phyloP scores from a whole-genome alignment of 345 rosid genomes.

The Brassica nigra region DNA sequence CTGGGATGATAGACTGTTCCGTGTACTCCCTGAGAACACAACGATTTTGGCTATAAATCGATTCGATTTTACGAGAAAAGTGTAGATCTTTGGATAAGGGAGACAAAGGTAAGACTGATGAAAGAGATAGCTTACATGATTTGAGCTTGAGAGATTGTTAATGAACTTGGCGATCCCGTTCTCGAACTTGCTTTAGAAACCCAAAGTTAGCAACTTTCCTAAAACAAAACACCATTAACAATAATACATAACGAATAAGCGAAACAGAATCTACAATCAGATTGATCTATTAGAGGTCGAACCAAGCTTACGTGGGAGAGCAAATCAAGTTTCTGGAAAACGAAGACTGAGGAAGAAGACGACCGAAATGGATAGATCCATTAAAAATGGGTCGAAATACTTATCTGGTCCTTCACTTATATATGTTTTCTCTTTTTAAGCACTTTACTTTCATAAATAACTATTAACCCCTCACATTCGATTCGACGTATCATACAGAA shows the following conservation, averaged over 20 bases:
- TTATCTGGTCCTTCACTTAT: constrained; percentile 7
- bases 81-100: background rate
- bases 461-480: background rate
- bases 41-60: background rate
- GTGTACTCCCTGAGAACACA: constrained; percentile 50
- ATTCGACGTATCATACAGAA: background rate
- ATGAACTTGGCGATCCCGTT: constrained; percentile 18
- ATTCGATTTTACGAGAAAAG: background rate
- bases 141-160: constrained; percentile 16
- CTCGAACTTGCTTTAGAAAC: constrained; percentile 15
- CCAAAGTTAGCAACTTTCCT: background rate
- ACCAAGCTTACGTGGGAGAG: background rate
- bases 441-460: background rate
- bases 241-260: background rate
- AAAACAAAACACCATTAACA: background rate
- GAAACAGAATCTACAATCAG: background rate
- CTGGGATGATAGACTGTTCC: constrained; percentile 60
- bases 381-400: constrained; percentile 11
- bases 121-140: constrained; percentile 31
- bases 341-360: background rate
- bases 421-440: background rate
- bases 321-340: constrained; percentile 8
- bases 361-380: constrained; percentile 35
- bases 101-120: background rate
- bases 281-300: constrained; percentile 8